Evolutionary conservation across 352 stramenopile genomes (phyloP), one percentile per base, ranked within the genome.

Genomic region (Pythium chondricola): DNA sequence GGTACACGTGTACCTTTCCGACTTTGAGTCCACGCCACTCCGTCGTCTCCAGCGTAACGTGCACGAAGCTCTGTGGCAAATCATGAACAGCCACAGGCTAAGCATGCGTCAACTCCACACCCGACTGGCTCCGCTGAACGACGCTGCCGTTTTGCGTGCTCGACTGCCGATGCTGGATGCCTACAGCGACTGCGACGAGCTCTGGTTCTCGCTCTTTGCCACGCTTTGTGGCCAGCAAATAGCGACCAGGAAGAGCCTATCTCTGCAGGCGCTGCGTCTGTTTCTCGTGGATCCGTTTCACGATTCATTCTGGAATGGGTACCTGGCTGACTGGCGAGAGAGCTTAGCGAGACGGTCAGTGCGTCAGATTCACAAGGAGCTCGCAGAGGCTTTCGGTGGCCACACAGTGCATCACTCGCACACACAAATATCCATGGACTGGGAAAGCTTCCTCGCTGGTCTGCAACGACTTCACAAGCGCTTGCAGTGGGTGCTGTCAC

Each of bases 201-300:
- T 25, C 2, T 56, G 46, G 53, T 61, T 41, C 22, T 43, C 40
- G 8, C 3, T 55, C 3, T 52, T 52, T 37, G 37, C 7, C 26
- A 45, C 26, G n/a, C 13, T 52, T 5, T 4, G n/a, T 40, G 27
- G n/a, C 6, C 9, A 48, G 22, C 5, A 41, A 21, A 14, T 29
- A 3, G 33, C 1, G 16, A 27, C 17, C 8, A 17, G 6, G n/a
- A 26, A 52, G 35, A 35, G 29, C 10, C 10, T 60, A 2, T 35
- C 53, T 6, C 40, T 51, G 6, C 33, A 55, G 14, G 39, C 29
- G 21, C 33, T 56, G 7, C 27, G 37, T 1, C 5, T 52, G 11
- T 56, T 61, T 17, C 39, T 61, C 16, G 42, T 61, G 25, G 45
- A 61, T 26, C 53, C 53, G 7, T 48, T 43, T 20, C 46, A 56